Percentiles rank a stretch among this genome's conserved stretches.
Conservation (phyloP, 106 monocot genomes). For the Phalaenopsis aphrodite region DNA sequence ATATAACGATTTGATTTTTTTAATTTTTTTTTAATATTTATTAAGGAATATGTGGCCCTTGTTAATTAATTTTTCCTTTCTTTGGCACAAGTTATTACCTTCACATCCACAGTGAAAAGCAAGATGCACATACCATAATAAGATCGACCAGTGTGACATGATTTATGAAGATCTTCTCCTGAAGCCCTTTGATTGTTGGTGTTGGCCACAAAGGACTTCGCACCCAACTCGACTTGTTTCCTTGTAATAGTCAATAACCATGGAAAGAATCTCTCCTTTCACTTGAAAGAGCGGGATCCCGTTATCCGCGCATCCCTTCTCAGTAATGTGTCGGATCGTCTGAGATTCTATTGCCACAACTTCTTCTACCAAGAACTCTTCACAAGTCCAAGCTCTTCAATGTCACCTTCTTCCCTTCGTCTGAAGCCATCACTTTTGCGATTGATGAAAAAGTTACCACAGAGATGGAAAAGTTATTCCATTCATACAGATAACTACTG, state of each 20-base stretch:
- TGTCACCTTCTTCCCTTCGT: conserved; percentile 19
- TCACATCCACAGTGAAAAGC: too few species aligned
- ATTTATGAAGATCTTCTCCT: conserved; percentile 13
- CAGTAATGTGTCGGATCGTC: conserved; percentile 56
- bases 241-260: conserved; percentile 65
- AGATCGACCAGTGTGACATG: conserved; percentile 17
- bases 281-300: conserved; percentile 59
- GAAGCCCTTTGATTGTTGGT: too few species aligned
- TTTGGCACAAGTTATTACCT: too few species aligned
- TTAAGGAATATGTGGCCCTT: too few species aligned
- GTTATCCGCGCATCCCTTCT: conserved; percentile 46
- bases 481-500: too few species aligned
- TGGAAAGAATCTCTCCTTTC: conserved; percentile 47
- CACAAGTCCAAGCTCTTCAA: conserved; percentile 40
- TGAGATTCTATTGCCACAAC: conserved; percentile 37
- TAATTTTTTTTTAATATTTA: too few species aligned
- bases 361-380: conserved; percentile 48
- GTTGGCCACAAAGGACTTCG: too few species aligned
- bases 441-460: too few species aligned
- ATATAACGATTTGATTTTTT: too few species aligned
- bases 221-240: conserved; percentile 30
- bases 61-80: too few species aligned
- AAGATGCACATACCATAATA: conserved; percentile 3
- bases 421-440: neutral
- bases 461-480: too few species aligned